Base-by-base conservation (phyloP, 2,329 filamentous ascomycete genomes). In the Pleurostoma richardsiae region DNA sequence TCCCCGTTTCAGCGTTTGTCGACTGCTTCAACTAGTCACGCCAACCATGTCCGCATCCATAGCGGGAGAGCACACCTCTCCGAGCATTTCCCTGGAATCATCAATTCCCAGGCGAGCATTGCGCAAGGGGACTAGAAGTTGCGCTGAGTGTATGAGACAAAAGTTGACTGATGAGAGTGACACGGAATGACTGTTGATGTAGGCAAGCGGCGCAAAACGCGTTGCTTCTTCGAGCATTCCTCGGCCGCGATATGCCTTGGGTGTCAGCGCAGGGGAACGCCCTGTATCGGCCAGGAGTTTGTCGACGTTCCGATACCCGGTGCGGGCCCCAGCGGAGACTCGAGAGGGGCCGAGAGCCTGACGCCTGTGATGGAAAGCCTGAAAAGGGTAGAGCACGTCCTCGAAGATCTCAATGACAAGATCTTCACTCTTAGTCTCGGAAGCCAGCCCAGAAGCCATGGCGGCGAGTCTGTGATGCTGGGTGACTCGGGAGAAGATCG, bases 101-200 rank as follows among this genome's bases (percentile, higher is more conserved):
- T 19, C 19, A 19, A 19, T 19, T 19, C 19, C 19, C 19, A 19
- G 19, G 19, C 19, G 19, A 19, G 19, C 19, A 19, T 19, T 77
- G 27, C 71, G 74, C 26, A 80, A 77, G 44, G 77, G 77, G n/a
- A 80, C 77, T 0, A 66, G 62, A 29, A 79, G 74, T 49, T 80
- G 77, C 56, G 79, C 73, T 73, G 75, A 79, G 51, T 80, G 77
- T 36, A n/a, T 8, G 33, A 36, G 33, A 8, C 33, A 8, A 8
- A 8, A 8, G 8, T n/a, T n/a, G 8, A 8, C n/a, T 8, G n/a
- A 36, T 8, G 8, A 36, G 8, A 8, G 8, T 36, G 8, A 36
- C 8, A 8, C 8, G n/a, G 8, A 36, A 8, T 36, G n/a, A 36
- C n/a, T 36, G n/a, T 36, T 8, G n/a, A 36, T 8, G n/a, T 8